Evolutionary conservation across 1,284 basidiomycete genomes (phyloP), one percentile per base, ranked within the genome.

Genomic region (Tylopilus sp.): DNA sequence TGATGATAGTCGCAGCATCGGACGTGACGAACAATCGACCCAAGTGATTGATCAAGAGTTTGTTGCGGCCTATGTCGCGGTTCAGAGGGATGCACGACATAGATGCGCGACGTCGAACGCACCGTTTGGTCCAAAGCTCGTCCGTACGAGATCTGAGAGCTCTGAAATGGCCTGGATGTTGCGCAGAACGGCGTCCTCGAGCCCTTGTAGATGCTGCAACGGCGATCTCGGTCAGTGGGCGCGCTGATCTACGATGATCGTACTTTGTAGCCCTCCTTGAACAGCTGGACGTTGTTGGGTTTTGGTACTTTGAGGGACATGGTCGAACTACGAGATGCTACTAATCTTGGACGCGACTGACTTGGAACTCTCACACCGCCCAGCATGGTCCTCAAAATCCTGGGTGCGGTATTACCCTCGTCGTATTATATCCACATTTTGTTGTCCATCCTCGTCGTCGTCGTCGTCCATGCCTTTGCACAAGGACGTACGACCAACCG

Each of bases 1-100:
- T 90, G 77, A 99, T 97, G 82, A 99, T 99, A 64, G 98, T 99
- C 15, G 98, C 98, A 12, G 98, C 97, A 88, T 99, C 98, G 58
- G 95, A 98, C 38, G 98, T 99, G 65, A 99, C 97, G 81, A 99
- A 99, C 57, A 99, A 86, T 77, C 91, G 89, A 64, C 96, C 96
- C 54, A 99, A 86, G 81, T 99, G 98, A 81, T 98, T 98, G 83
- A 98, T 96, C 75, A 98, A 84, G 67, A 98, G 91, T 81, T 98
- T 98, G 82, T 98, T 98, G 64, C 96, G 89, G 53, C 96, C 96
- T 77, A 93, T 67, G 62, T 54, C 49, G 59, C 57, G 66, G 58
- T 59, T 69, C 56, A 65, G 52, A 47, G 33, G 62, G 13, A 49
- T 13, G 39, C 51, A 18, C 26, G 38, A 29, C 16, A 15, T 51